Percentiles rank a stretch among this genome's conserved stretches.
Evolutionary conservation across 495 filamentous ascomycete species (phyloP).

Genomic region (Rostrohypoxylon terebratum): DNA sequence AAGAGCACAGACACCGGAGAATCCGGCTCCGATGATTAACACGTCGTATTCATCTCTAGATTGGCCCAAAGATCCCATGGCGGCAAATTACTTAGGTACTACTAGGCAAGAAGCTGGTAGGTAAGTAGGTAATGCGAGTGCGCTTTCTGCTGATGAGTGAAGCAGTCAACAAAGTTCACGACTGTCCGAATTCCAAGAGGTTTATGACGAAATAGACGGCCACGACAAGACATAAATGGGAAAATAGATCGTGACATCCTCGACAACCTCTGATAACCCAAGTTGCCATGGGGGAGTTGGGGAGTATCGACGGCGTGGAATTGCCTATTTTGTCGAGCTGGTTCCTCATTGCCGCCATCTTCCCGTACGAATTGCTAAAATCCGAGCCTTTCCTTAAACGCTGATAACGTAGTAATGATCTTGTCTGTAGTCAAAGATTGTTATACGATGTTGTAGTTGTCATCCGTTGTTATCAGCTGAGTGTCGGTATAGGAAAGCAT

Average conservation of each 20-base stretch:
- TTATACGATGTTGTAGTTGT: too few relatives aligned
- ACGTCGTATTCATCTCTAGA: not conserved
- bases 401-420: not conserved
- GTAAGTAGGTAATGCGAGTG: not conserved
- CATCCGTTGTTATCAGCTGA: not conserved
- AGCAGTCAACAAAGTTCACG: not conserved
- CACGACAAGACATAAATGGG: not conserved
- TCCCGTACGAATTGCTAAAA: not conserved
- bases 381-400: not conserved
- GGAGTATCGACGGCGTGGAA: not conserved
- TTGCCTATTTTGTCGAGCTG: not conserved
- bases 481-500: not conserved
- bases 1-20: not conserved
- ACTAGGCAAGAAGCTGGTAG: too few relatives aligned
- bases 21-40: not conserved
- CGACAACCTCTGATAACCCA: not conserved
- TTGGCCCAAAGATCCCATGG: not conserved
- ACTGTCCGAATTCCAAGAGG: not conserved
- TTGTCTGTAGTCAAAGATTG: not conserved
- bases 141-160: not conserved
- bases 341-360: not conserved
- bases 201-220: not conserved
- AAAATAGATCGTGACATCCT: not conserved
- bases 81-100: not conserved
- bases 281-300: not conserved